Conservation (phyloP, 2,329 filamentous ascomycete species). For the Botrytis aclada region DNA sequence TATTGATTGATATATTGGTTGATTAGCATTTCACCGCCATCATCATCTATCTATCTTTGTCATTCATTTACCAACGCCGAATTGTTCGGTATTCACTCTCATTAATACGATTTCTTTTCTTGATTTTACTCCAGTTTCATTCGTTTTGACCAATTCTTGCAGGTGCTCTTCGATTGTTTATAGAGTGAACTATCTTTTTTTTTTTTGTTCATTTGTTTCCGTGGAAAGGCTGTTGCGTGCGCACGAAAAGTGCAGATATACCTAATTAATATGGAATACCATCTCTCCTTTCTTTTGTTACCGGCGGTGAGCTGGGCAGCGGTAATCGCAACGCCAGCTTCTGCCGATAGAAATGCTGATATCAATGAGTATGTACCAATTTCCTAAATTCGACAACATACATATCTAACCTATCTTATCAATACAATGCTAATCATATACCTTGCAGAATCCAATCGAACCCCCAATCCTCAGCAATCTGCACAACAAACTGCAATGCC, state of each 20-base stretch:
- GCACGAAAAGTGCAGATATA: constrained; percentile 13
- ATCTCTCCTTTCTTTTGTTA: constrained; percentile 14
- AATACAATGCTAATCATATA: background rate
- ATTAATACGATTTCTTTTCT: background rate
- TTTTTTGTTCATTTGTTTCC: background rate
- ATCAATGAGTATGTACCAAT: background rate
- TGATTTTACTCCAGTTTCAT: background rate
- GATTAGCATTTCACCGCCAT: constrained; percentile 14
- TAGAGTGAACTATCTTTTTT: background rate
- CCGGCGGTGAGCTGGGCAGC: constrained; percentile 13
- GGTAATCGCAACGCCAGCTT: background rate
- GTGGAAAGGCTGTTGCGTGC: background rate
- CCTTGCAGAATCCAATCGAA: background rate
- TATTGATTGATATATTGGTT: background rate
- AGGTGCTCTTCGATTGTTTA: background rate
- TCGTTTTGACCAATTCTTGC: background rate
- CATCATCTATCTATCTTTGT: constrained; percentile 1
- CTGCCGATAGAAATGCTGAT: background rate
- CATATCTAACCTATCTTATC: background rate
- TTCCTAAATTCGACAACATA: background rate
- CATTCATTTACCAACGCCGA: background rate
- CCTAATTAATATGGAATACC: constrained; percentile 7
- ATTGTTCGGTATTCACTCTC: constrained; percentile 4
- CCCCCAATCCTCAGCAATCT: background rate
- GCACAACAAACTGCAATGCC: background rate